phyloP scores from a whole-genome alignment of 2,329 filamentous ascomycete species.

The Fusarium compactum region DNA sequence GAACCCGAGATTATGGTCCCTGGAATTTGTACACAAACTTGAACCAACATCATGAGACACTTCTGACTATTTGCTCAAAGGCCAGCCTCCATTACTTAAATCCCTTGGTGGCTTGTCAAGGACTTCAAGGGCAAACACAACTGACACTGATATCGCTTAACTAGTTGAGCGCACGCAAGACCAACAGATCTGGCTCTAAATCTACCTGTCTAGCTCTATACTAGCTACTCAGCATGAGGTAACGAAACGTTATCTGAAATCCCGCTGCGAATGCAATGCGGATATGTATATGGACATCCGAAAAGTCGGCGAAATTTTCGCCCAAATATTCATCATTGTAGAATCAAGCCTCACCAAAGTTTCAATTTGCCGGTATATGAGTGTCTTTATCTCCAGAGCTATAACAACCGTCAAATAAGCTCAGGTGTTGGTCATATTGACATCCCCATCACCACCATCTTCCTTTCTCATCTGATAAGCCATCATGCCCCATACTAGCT shows the following conservation, averaged over 20 bases:
- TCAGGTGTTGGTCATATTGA: conserved; percentile 48
- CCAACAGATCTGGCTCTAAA: background rate
- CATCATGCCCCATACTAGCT: conserved; percentile 70
- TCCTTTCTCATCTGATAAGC: conserved; percentile 68
- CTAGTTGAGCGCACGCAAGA: background rate
- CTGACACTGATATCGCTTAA: background rate
- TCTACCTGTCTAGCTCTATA: background rate
- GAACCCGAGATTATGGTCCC: conserved; percentile 1
- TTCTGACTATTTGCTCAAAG: background rate
- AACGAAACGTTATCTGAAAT: background rate
- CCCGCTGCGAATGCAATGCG: background rate
- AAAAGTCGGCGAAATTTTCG: conserved; percentile 7
- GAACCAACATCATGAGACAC: conserved; percentile 15
- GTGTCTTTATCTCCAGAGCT: background rate
- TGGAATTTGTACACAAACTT: conserved; percentile 7
- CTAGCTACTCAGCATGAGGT: background rate
- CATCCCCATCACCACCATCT: conserved; percentile 39
- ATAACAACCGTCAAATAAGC: background rate
- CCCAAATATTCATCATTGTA: background rate
- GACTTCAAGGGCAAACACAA: conserved; percentile 8
- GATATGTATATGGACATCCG: conserved; percentile 10
- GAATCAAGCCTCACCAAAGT: background rate
- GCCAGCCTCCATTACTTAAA: conserved; percentile 15
- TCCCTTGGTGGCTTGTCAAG: conserved; percentile 1
- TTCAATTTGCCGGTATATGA: background rate